Conservation (phyloP, 495 filamentous ascomycete genomes). For the Hyaloscypha finlandica region DNA sequence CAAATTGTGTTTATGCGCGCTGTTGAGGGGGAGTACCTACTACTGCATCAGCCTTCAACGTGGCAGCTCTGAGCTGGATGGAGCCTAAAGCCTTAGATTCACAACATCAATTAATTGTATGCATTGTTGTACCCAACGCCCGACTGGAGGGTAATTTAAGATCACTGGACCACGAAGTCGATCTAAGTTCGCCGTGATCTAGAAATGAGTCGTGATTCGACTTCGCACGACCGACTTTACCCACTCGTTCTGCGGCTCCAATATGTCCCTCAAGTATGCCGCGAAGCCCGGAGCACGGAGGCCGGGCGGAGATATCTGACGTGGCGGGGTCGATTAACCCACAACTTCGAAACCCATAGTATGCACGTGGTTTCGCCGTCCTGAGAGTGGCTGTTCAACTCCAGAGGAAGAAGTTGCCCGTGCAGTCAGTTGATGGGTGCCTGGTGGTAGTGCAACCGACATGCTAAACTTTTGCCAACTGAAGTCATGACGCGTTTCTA, state of each 20-base stretch:
- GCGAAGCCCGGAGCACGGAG: not conserved
- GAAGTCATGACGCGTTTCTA: not conserved
- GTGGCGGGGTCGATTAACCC: not conserved
- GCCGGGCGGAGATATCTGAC: not conserved
- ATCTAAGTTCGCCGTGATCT: not conserved
- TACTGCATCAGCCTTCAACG: not conserved
- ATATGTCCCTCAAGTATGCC: not conserved
- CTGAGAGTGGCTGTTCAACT: not conserved
- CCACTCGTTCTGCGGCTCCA: not conserved
- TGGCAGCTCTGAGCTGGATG: slow-evolving; percentile 4
- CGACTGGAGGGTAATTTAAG: not conserved
- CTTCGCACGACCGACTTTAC: not conserved
- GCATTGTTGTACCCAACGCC: not conserved
- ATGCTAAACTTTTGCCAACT: not conserved
- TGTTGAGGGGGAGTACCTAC: not conserved
- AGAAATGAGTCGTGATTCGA: not conserved
- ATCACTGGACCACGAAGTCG: slow-evolving; percentile 1
- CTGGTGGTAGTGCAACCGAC: not conserved
- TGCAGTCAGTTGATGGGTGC: not conserved
- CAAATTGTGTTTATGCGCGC: not conserved
- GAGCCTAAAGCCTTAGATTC: not conserved
- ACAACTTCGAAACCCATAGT: not conserved
- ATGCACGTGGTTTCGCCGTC: not conserved
- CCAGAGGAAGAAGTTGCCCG: not conserved
- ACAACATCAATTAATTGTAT: not conserved